A percentile compares a stretch with the other conserved stretches of the same genome.
Evolutionary conservation across 2,329 filamentous ascomycete species (phyloP).

Genomic region (Scedosporium dehoogii): DNA sequence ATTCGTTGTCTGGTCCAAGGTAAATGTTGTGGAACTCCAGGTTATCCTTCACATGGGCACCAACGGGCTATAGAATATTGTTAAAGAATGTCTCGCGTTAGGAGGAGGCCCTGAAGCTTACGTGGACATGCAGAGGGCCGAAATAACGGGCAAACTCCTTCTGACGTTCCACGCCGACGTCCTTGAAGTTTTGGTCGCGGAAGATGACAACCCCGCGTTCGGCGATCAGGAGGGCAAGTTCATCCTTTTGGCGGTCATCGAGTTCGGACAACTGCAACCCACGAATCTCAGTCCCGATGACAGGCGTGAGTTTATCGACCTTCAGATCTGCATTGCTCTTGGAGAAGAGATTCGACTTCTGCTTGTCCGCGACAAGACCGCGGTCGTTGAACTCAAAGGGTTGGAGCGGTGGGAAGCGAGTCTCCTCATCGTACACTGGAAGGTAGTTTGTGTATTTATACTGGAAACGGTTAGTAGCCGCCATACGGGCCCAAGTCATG

Average conservation of each 20-base stretch:
- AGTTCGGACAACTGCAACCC: constrained; percentile 28
- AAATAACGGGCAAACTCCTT: constrained; percentile 28
- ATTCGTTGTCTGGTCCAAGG: constrained; percentile 33
- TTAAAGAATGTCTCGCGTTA: background rate
- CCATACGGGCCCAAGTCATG: no score
- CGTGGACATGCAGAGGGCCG: constrained; percentile 28
- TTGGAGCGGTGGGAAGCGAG: constrained; percentile 18
- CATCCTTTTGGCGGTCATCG: constrained; percentile 27
- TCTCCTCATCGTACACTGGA: constrained; percentile 22
- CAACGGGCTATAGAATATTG: constrained; percentile 22
- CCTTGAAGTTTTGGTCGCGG: constrained; percentile 24
- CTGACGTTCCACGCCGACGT: constrained; percentile 25
- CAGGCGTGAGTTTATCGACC: constrained; percentile 13
- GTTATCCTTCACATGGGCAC: constrained; percentile 30
- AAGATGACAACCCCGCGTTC: constrained; percentile 29
- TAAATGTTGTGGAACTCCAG: constrained; percentile 37
- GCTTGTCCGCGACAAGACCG: constrained; percentile 19
- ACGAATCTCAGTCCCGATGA: constrained; percentile 30
- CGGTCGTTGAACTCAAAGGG: constrained; percentile 21
- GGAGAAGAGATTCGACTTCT: constrained; percentile 18
- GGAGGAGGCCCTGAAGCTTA: constrained; percentile 11
- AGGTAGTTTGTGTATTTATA: constrained; percentile 23
- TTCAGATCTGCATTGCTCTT: constrained; percentile 7
- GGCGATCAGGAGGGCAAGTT: constrained; percentile 30
- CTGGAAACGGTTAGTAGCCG: constrained; percentile 6